Base-by-base conservation (phyloP, 1,284 basidiomycete genomes). In the Ceratobasidium sp. region DNA sequence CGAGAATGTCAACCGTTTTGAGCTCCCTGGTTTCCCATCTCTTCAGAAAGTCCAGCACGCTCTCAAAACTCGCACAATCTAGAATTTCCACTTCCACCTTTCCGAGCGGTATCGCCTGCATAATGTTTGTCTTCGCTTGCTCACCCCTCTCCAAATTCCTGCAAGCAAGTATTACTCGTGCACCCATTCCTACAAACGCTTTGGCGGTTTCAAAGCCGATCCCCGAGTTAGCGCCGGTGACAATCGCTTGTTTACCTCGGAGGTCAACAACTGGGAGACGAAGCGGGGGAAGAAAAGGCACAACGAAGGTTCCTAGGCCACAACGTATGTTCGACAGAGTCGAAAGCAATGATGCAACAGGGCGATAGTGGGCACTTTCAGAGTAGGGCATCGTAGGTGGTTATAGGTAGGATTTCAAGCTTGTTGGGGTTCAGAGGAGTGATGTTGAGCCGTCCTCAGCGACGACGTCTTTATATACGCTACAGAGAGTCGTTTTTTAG, bases 211-310 rank as follows among this genome's bases (percentile, higher is more conserved):
- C 86, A 71, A 84, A 86, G 20, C 87, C 86, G 56, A 88, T 87
- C 51, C 86, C 86, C 39, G 82, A 82, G 0, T 86, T 87, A 13
- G 85, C 87, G 28, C 87, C 87, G 10, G 88, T 88, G 20, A 89
- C 84, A n/a, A 89, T 80, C 6, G 86, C 86, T 10, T 66, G 63
- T 33, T 77, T 73, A 20, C 79, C 79, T 39, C 40, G 56, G 18
- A 80, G 60, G 39, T 80, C 68, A 18, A 53, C 58, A 20, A 28
- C 9, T 33, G 77, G 68, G 39, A 67, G 44, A 70, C 44, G 26
- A 20, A 78, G 44, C n/a, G 44, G 44, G 18, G 66, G 77, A 53
- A 78, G 77, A 7, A 78, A 60, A 33, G 75, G 75, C 20, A 77
- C 64, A 33, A 33, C n/a, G 20, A 77, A 44, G 39, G 26, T 77